A percentile compares a stretch with the other conserved stretches of the same genome.
phyloP scores from a whole-genome alignment of 2,329 filamentous ascomycete species.

The Zymoseptoria ardabiliae region DNA sequence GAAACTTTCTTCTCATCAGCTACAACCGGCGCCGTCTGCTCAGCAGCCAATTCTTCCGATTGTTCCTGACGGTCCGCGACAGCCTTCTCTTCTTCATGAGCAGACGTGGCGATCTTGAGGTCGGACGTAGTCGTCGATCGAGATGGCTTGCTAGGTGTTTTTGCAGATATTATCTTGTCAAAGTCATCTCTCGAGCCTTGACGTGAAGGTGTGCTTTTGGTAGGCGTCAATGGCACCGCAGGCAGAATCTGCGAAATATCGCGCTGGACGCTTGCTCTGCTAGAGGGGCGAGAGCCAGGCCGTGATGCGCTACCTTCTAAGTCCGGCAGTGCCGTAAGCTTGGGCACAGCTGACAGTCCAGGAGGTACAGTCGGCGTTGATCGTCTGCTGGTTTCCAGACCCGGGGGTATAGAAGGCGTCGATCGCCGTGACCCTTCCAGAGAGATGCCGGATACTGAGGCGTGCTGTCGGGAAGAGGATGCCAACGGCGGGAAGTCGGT shows the following conservation, averaged over 20 bases:
- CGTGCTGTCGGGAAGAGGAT: conserved; percentile 19
- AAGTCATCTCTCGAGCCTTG: conserved; percentile 16
- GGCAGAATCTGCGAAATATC: conserved; percentile 28
- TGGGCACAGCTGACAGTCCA: conserved; percentile 30
- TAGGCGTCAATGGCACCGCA: conserved; percentile 35
- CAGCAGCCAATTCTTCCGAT: not conserved
- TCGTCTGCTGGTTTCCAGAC: conserved; percentile 33
- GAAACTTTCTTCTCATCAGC: not conserved
- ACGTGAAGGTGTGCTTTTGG: conserved; percentile 29
- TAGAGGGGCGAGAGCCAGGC: conserved; percentile 28
- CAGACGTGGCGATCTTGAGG: conserved; percentile 9
- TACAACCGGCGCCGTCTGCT: not conserved
- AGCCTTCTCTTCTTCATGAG: not conserved
- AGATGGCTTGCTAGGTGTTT: conserved; percentile 18
- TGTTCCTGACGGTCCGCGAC: not conserved
- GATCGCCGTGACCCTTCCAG: conserved; percentile 25
- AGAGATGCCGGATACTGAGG: conserved; percentile 19
- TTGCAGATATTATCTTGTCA: conserved; percentile 8
- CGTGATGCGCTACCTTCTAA: conserved; percentile 20
- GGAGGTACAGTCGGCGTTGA: conserved; percentile 41
- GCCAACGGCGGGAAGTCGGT: conserved; percentile 22
- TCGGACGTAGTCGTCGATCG: conserved; percentile 11
- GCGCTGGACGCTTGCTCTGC: conserved; percentile 29
- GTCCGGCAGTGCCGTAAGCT: conserved; percentile 20
- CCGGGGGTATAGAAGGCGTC: conserved; percentile 31